Evolutionary conservation across 2,329 filamentous ascomycete species (phyloP).

Genomic region (Fusarium citri): DNA sequence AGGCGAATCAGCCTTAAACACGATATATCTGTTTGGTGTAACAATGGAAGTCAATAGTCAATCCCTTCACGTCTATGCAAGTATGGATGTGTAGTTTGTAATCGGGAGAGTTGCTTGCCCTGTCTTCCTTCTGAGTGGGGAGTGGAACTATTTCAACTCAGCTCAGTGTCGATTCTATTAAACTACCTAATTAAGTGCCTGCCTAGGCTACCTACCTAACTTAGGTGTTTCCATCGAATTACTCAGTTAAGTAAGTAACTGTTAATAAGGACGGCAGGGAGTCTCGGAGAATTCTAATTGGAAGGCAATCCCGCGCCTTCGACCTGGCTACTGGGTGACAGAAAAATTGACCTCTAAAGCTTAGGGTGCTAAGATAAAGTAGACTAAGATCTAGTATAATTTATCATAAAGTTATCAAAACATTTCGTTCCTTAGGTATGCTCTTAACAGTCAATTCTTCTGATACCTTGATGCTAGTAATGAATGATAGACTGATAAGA

Average conservation of each 20-base stretch:
- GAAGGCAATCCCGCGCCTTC: slow-evolving; percentile 11
- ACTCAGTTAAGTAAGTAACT: slow-evolving; percentile 3
- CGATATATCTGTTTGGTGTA: not conserved
- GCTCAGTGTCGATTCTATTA: not conserved
- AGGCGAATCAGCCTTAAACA: not conserved
- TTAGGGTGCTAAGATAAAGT: not conserved
- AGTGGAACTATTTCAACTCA: slow-evolving; percentile 37
- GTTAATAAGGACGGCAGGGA: not conserved
- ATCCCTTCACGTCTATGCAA: slow-evolving; percentile 14
- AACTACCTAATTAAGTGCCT: not conserved
- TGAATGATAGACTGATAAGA: slow-evolving; percentile 14
- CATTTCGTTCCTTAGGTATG: not conserved
- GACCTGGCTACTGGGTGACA: not conserved
- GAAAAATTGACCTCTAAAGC: not conserved
- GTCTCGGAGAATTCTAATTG: slow-evolving; percentile 2
- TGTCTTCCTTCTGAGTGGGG: slow-evolving; percentile 32
- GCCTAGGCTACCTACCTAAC: slow-evolving; percentile 15
- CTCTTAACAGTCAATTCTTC: not conserved
- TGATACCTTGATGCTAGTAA: not conserved
- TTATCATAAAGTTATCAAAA: not conserved
- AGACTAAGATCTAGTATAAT: not conserved
- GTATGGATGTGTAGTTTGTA: not conserved
- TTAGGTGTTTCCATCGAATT: slow-evolving; percentile 22
- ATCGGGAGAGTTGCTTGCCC: slow-evolving; percentile 18
- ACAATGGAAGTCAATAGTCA: not conserved